phyloP scores from a whole-genome alignment of 768 basidiomycete species.

The Phylloporus arenicola region DNA sequence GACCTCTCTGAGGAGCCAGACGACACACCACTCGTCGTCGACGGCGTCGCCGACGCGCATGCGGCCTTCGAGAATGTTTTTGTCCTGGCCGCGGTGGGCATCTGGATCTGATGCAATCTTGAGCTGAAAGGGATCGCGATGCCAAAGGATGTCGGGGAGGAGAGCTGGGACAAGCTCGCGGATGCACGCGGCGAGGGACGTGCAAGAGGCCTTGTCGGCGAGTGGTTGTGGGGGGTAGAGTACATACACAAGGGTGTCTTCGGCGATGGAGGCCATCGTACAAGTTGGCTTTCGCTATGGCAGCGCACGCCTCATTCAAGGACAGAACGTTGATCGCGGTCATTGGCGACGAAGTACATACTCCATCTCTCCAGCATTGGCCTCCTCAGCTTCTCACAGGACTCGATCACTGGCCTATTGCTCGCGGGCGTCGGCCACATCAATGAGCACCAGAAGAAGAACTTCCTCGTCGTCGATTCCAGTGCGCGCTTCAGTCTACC shows the following conservation, averaged over 20 bases:
- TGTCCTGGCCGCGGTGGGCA: conserved; percentile 21
- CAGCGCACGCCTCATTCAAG: conserved; percentile 54
- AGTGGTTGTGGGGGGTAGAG: conserved; percentile 56
- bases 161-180: conserved; percentile 47
- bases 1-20: conserved; percentile 82
- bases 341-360: conserved; percentile 90
- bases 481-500: conserved; percentile 51
- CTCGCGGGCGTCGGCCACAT: conserved; percentile 94
- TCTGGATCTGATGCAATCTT: conserved; percentile 53
- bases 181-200: conserved; percentile 67
- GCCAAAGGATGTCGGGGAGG: conserved; percentile 70
- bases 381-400: conserved; percentile 45
- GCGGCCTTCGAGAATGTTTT: conserved; percentile 68
- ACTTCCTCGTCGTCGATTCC: conserved; percentile 90
- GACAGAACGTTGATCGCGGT: conserved; percentile 88
- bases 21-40: conserved; percentile 97
- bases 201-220: conserved; percentile 55
- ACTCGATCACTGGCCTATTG: conserved; percentile 93
- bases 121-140: conserved; percentile 77
- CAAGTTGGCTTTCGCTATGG: conserved; percentile 35
- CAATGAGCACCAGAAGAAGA: conserved; percentile 89
- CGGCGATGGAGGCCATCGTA: conserved; percentile 54
- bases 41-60: conserved; percentile 94
- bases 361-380: not conserved
- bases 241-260: conserved; percentile 78